Percentiles rank a stretch among this genome's conserved stretches.
Evolutionary conservation across 371 early-diverging fungal species (phyloP).

Genomic region (Actinomucor elegans): DNA sequence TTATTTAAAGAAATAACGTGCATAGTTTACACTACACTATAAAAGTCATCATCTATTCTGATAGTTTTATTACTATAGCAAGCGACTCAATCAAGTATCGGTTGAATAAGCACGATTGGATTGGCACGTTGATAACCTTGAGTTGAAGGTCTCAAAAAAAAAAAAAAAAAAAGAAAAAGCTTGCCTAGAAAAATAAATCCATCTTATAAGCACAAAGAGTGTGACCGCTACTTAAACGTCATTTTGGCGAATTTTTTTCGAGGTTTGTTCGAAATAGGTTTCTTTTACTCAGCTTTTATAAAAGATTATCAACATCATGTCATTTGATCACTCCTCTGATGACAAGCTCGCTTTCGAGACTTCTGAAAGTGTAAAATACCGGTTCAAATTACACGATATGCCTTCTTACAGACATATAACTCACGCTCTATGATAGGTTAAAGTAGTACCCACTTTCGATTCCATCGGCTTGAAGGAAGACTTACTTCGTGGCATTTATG

Average conservation of each 20-base stretch:
- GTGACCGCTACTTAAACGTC: slow-evolving; percentile 1
- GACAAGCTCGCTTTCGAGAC: slow-evolving; percentile 68
- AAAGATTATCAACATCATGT: slow-evolving; percentile 23
- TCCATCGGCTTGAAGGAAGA: slow-evolving; percentile 92
- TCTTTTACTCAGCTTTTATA: background rate
- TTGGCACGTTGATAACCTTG: too few species aligned
- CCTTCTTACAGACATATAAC: background rate
- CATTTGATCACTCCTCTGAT: slow-evolving; percentile 52
- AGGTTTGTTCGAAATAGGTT: background rate
- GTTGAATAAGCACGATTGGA: too few species aligned
- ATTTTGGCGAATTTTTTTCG: slow-evolving; percentile 3
- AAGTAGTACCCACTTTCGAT: slow-evolving; percentile 89
- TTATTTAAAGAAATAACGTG: too few species aligned
- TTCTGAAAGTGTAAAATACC: slow-evolving; percentile 66
- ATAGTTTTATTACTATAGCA: too few species aligned
- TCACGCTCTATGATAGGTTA: slow-evolving; percentile 25
- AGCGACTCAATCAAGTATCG: too few species aligned
- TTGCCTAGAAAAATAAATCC: too few species aligned
- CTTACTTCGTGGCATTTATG: slow-evolving; percentile 96
- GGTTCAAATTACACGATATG: too few species aligned
- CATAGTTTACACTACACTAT: too few species aligned
- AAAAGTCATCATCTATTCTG: too few species aligned
- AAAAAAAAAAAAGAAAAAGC: too few species aligned
- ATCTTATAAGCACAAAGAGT: too few species aligned
- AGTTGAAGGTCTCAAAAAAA: too few species aligned